Conservation (phyloP, 2,329 filamentous ascomycete genomes). For the Colletotrichum acutatum region DNA sequence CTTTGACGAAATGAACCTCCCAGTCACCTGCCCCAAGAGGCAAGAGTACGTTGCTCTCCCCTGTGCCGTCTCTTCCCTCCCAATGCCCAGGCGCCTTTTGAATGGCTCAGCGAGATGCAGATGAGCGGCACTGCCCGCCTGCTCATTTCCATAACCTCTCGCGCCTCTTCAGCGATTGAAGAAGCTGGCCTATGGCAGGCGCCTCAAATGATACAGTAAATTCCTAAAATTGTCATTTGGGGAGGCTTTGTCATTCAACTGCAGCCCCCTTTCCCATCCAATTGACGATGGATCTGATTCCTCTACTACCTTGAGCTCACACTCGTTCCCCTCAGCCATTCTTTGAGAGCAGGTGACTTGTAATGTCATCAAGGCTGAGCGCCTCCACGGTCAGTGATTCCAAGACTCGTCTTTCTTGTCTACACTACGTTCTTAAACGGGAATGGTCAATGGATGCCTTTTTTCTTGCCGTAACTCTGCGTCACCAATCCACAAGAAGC, state of each 20-base stretch:
- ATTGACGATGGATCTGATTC: background rate
- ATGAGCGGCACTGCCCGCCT: background rate
- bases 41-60: background rate
- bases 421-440: background rate
- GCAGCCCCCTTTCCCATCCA: background rate
- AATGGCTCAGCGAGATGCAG: background rate
- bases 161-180: background rate
- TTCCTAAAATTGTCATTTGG: background rate
- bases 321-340: background rate
- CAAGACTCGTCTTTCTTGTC: background rate
- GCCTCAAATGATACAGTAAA: background rate
- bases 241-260: background rate
- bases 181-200: background rate
- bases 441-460: background rate
- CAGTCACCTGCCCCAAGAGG: constrained; percentile 11
- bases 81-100: background rate
- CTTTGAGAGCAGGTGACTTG: background rate
- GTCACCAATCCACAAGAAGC: constrained; percentile 3
- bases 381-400: background rate
- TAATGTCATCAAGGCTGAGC: background rate
- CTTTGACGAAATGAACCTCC: background rate
- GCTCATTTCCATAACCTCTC: background rate
- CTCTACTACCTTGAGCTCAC: background rate
- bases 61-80: background rate
- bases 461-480: too few relatives aligned